Evolutionary conservation across 2,329 filamentous ascomycete species (phyloP).

Genomic region (Diaporthe sp.): DNA sequence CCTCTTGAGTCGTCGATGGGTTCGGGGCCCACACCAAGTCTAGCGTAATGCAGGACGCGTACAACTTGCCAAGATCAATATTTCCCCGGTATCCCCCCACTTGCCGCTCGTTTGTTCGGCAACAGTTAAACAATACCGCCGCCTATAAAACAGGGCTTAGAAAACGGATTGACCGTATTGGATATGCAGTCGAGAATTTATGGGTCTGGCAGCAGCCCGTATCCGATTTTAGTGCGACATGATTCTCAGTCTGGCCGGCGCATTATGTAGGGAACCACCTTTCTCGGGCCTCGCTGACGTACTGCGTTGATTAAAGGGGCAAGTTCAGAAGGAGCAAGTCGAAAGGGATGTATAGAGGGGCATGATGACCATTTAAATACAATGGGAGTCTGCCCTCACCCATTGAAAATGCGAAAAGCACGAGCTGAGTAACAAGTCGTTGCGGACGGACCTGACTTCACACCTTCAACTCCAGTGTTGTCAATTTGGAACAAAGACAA

Average conservation of each 20-base stretch:
- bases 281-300: not conserved
- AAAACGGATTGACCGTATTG: not conserved
- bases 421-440: no score
- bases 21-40: not conserved
- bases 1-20: not conserved
- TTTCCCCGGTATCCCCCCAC: not conserved
- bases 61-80: not conserved
- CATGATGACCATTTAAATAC: no score
- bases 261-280: not conserved
- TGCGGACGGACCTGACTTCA: no score
- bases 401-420: no score
- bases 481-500: no score
- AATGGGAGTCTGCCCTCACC: no score
- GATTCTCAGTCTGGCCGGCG: not conserved
- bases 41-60: conserved; percentile 16
- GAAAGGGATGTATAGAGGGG: no score
- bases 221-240: not conserved
- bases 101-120: not conserved
- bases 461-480: no score
- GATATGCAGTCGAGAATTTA: not conserved
- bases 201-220: not conserved
- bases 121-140: not conserved
- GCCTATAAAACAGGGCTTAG: not conserved
- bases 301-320: not conserved
- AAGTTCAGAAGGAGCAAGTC: not conserved